Evolutionary conservation across 2,329 filamentous ascomycete species (phyloP).

Genomic region (Colletotrichum sp.): DNA sequence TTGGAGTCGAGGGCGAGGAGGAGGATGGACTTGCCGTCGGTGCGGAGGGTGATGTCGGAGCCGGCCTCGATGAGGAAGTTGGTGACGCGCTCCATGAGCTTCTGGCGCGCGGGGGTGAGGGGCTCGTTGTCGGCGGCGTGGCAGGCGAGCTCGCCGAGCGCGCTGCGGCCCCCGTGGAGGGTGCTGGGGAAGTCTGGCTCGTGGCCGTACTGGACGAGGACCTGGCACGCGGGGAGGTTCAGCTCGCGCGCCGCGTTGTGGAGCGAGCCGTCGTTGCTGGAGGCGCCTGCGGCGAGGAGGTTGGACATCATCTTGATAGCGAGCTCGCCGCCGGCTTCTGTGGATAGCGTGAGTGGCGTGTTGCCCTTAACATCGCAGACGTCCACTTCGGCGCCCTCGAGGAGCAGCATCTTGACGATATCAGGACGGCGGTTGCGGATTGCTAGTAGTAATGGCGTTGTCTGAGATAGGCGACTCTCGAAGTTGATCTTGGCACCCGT

Average conservation of each 20-base stretch:
- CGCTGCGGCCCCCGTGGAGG: constrained; percentile 65
- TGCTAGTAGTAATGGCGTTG: constrained; percentile 64
- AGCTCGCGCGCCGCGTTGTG: constrained; percentile 68
- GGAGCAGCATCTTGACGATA: constrained; percentile 59
- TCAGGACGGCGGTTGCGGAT: constrained; percentile 61
- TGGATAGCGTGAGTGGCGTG: constrained; percentile 66
- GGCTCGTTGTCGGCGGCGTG: constrained; percentile 53
- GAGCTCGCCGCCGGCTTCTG: constrained; percentile 56
- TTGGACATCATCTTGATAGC: constrained; percentile 59
- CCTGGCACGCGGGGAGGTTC: constrained; percentile 59
- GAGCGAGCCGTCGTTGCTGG: constrained; percentile 68
- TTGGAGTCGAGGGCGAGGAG: constrained; percentile 64
- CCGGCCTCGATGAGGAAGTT: constrained; percentile 59
- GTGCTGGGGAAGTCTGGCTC: constrained; percentile 69
- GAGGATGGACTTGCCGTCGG: constrained; percentile 62
- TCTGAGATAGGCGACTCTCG: constrained; percentile 54
- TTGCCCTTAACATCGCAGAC: constrained; percentile 60
- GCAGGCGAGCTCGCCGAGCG: constrained; percentile 67
- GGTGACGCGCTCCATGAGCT: constrained; percentile 62
- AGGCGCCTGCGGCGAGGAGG: constrained; percentile 60
- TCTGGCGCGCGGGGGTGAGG: constrained; percentile 51
- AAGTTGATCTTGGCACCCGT: constrained; percentile 62
- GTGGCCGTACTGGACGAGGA: constrained; percentile 64
- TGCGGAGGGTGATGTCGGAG: constrained; percentile 60
- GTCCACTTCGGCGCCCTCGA: constrained; percentile 65